Evolutionary conservation across 2,329 filamentous ascomycete species (phyloP).

Genomic region (Calonectria henricotiae): DNA sequence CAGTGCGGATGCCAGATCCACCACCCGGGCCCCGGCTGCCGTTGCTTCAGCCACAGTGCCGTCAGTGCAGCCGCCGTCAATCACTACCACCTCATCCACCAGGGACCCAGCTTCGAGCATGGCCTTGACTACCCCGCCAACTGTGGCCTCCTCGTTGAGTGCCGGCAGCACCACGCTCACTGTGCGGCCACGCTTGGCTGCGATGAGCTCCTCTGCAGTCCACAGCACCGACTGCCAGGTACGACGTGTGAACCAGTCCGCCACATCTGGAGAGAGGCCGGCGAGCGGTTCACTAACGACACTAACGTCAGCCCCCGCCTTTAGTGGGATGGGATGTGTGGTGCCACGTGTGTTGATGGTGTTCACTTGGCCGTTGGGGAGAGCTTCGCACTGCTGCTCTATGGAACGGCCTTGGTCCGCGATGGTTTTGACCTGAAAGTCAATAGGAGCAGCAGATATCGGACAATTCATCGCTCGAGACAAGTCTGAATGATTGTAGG

Average conservation of each 20-base stretch:
- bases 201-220: neutral
- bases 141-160: constrained; percentile 9
- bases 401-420: too few relatives aligned
- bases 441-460: too few relatives aligned
- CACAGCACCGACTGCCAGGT: constrained; percentile 7
- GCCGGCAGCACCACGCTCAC: constrained; percentile 12
- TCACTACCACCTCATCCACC: neutral
- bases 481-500: too few relatives aligned
- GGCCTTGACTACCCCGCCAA: neutral
- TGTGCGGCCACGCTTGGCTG: neutral
- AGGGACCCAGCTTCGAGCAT: neutral
- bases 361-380: neutral
- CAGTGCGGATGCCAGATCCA: constrained; percentile 3
- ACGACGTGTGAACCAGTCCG: constrained; percentile 3
- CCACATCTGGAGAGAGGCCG: neutral
- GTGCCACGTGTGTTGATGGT: neutral
- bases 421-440: too few relatives aligned
- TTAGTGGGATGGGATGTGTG: neutral
- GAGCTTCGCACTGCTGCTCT: too few relatives aligned
- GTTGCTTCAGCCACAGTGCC: neutral
- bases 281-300: neutral
- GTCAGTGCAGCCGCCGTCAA: constrained; percentile 10
- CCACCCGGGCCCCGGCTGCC: constrained; percentile 8
- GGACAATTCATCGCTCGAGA: too few relatives aligned
- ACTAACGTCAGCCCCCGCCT: neutral